A percentile compares a stretch with the other conserved stretches of the same genome.
Evolutionary conservation across 352 stramenopile species (phyloP).

Genomic region (Discostella stelligera): DNA sequence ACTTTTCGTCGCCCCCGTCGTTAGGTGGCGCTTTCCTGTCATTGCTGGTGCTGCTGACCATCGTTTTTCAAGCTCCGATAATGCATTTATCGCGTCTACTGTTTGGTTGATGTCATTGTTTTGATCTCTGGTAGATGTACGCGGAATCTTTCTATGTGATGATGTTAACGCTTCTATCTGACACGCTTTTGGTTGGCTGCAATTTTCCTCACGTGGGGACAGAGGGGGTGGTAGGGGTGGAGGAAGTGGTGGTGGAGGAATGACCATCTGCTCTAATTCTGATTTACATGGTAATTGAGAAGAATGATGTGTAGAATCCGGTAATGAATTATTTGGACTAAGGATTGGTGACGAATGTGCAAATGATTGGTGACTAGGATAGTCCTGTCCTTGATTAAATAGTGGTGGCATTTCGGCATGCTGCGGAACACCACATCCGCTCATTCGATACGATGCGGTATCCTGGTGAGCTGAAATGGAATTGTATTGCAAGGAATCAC

Average conservation of each 20-base stretch:
- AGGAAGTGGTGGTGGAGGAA: not conserved
- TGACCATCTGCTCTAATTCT: not conserved
- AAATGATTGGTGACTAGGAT: slow-evolving; percentile 4
- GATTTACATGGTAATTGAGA: slow-evolving; percentile 3
- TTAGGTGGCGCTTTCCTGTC: not conserved
- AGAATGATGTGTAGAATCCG: not conserved
- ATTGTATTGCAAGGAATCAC: not conserved
- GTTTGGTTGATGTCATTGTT: slow-evolving; percentile 15
- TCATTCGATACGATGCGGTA: not conserved
- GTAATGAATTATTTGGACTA: not conserved
- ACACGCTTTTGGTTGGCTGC: not conserved
- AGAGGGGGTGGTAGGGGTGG: slow-evolving; percentile 11
- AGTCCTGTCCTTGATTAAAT: not conserved
- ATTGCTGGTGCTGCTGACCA: slow-evolving; percentile 8
- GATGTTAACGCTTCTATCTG: not conserved
- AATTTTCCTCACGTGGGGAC: not conserved
- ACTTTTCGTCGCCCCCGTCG: not conserved
- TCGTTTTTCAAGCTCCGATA: slow-evolving; percentile 24
- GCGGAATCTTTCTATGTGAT: not conserved
- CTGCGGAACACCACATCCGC: slow-evolving; percentile 2
- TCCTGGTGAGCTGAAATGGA: not conserved
- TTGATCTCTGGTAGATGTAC: not conserved
- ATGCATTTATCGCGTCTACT: slow-evolving; percentile 30
- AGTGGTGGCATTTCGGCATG: slow-evolving; percentile 8
- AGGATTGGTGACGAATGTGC: not conserved